Base-by-base conservation (phyloP, 139 green algal species). In the Medakamo hakoo region DNA sequence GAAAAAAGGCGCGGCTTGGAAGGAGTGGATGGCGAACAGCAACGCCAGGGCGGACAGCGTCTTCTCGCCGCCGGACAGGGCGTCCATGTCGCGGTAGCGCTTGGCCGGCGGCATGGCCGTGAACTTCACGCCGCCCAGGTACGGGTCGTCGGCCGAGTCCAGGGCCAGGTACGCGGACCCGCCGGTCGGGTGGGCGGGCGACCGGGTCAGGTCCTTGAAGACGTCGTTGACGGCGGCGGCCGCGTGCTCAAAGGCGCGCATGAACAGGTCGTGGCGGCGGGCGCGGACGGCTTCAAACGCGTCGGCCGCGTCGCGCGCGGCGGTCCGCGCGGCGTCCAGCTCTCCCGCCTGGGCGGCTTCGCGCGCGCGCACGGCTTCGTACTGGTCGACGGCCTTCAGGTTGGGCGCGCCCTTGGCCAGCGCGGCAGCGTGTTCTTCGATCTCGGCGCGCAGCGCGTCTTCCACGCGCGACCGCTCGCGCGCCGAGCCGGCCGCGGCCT, bases 11-110 rank as follows among this genome's bases (percentile, higher is more conserved):
- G 86, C 91, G 1, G 88, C 85, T 29, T 87, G 79, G 80, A 83
- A 95, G 55, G 70, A 87, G 83, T 98, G 90, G 60, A 99, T 87
- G 22, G 93, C 83, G 73, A 99, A 97, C 24, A 99, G 83, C 49
- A 99, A 80, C 22, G 93, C 91, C 62, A 99, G 78, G 2, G 92
- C 88, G 3, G 92, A 89, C 25, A 99, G 82, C 5, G 93, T 97
- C 83, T 84, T 84, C 57, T 84, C 78, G 2, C 78, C 83, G 70
- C 92, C 93, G 26, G 80, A 93, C 27, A 99, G 85, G 76, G 94
- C 82, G 66, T 97, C 90, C 91, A 99, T 98, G 62, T 98, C 87
- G 4, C 91, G 73, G 78, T 94, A 98, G 25, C 92, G 76, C 78
- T 98, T 98, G 61, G 82, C 89, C 30, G 92, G 92, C 3, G 92